A percentile compares a stretch with the other conserved stretches of the same genome.
Conservation (phyloP, 495 filamentous ascomycete genomes). For the Talaromyces stipitatus region DNA sequence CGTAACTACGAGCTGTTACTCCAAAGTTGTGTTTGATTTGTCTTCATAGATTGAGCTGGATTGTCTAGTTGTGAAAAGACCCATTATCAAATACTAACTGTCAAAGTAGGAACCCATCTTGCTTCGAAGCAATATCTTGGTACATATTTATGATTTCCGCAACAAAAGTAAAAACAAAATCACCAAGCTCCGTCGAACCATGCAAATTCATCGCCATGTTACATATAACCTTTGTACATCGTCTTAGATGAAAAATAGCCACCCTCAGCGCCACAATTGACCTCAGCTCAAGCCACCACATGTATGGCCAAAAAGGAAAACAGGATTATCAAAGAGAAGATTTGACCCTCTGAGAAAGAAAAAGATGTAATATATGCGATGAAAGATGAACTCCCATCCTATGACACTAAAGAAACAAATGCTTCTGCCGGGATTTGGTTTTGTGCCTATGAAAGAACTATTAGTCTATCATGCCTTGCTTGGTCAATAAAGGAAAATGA, state of each 20-base stretch:
- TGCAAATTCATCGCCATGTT: conserved; percentile 4
- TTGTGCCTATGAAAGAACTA: conserved; percentile 19
- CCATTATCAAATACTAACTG: background rate
- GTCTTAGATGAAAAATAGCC: conserved; percentile 6
- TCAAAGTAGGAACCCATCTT: background rate
- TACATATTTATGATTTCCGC: background rate
- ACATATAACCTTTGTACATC: conserved; percentile 2
- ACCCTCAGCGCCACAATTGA: background rate
- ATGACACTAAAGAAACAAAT: conserved; percentile 21
- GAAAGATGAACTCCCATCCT: background rate
- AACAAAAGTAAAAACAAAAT: background rate
- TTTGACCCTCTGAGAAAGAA: background rate
- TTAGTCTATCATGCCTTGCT: conserved; percentile 9
- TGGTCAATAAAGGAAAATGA: conserved; percentile 5
- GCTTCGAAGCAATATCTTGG: background rate
- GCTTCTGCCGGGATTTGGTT: conserved; percentile 32
- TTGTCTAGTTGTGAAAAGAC: too few species aligned
- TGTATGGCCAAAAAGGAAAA: background rate
- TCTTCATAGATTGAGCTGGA: background rate
- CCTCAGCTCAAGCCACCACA: background rate
- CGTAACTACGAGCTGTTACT: background rate
- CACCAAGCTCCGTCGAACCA: background rate
- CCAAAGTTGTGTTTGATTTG: background rate
- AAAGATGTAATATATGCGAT: background rate
- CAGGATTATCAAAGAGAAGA: background rate